These are phyloP conservation scores for Podospora pseudopauciseta DNA, from an alignment of 495 filamentous ascomycete genomes.

Conservation along the genomic window DNA sequence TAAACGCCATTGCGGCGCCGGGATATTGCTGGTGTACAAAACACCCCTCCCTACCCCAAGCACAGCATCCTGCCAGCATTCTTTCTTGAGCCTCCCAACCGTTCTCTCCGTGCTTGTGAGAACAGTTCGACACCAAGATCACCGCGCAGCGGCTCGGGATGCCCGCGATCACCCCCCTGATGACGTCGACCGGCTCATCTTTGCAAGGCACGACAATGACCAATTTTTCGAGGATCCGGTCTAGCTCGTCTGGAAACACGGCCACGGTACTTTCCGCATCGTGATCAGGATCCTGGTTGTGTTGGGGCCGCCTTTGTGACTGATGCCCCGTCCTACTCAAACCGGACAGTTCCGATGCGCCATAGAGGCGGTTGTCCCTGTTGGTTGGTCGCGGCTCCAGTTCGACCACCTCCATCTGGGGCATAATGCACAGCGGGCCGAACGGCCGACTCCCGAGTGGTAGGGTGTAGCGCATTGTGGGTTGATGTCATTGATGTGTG, in stretches of 20 bases:
- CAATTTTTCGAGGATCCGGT: conserved; percentile 18
- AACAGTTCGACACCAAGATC: conserved; percentile 31
- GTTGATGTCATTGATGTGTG: background rate
- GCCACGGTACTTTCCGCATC: background rate
- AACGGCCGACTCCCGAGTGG: background rate
- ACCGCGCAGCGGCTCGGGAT: conserved; percentile 27
- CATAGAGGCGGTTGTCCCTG: background rate
- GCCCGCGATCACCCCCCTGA: conserved; percentile 23
- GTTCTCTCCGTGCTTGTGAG: conserved; percentile 6
- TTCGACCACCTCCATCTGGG: conserved; percentile 13
- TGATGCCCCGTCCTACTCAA: background rate
- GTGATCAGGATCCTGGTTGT: background rate
- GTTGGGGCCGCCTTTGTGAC: background rate
- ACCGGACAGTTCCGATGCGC: background rate
- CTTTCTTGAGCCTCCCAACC: conserved; percentile 17
- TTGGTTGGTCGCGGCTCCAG: conserved; percentile 8
- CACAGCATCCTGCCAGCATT: conserved; percentile 17
- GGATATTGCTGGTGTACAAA: conserved; percentile 30
- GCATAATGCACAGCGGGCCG: conserved; percentile 7
- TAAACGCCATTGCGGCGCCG: conserved; percentile 22
- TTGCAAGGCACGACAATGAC: conserved; percentile 33
- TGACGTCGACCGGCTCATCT: conserved; percentile 19
- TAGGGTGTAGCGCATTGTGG: background rate
- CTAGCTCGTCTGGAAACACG: conserved; percentile 1
- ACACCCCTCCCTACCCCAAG: conserved; percentile 13